phyloP scores from a whole-genome alignment of 31 red algal species.

The Asparagopsis taxiformis region DNA sequence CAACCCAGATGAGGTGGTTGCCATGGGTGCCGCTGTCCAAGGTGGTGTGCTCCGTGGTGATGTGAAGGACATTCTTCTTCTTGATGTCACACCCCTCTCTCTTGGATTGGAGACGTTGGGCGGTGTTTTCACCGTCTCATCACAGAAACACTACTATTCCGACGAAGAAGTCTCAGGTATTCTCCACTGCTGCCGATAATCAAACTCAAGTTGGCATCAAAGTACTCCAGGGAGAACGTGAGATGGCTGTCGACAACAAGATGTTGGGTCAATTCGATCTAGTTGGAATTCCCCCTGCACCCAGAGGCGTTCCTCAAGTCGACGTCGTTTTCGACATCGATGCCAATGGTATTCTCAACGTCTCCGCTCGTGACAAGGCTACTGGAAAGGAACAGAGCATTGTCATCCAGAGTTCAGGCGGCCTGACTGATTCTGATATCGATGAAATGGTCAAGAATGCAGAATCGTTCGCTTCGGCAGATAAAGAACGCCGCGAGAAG shows the following conservation, averaged over 20 bases:
- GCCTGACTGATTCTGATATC: constrained; percentile 88
- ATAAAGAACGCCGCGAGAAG: constrained; percentile 83
- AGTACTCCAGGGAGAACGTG: constrained; percentile 96
- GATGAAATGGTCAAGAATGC: constrained; percentile 94
- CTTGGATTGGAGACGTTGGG: constrained; percentile 96
- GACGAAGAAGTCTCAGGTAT: constrained; percentile 94
- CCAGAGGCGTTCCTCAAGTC: constrained; percentile 91
- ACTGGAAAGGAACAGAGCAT: constrained; percentile 97
- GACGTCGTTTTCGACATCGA: constrained; percentile 99
- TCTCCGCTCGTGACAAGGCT: constrained; percentile 90
- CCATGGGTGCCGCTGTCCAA: constrained; percentile 81
- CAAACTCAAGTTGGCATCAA: constrained; percentile 99
- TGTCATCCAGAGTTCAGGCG: constrained; percentile 87
- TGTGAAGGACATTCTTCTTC: constrained; percentile 95
- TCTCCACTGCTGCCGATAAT: constrained; percentile 90
- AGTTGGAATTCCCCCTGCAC: constrained; percentile 91
- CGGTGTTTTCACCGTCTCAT: constrained; percentile 96
- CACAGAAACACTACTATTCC: constrained; percentile 98
- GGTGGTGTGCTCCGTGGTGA: constrained; percentile 92
- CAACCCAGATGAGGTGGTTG: constrained; percentile 67
- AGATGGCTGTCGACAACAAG: constrained; percentile 96
- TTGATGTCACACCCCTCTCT: constrained; percentile 95
- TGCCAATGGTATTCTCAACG: constrained; percentile 98
- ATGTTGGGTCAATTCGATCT: constrained; percentile 94
- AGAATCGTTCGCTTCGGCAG: constrained; percentile 87